A percentile compares a stretch with the other conserved stretches of the same genome.
Conservation (phyloP, 2,329 filamentous ascomycete genomes). For the Alternaria rosae region DNA sequence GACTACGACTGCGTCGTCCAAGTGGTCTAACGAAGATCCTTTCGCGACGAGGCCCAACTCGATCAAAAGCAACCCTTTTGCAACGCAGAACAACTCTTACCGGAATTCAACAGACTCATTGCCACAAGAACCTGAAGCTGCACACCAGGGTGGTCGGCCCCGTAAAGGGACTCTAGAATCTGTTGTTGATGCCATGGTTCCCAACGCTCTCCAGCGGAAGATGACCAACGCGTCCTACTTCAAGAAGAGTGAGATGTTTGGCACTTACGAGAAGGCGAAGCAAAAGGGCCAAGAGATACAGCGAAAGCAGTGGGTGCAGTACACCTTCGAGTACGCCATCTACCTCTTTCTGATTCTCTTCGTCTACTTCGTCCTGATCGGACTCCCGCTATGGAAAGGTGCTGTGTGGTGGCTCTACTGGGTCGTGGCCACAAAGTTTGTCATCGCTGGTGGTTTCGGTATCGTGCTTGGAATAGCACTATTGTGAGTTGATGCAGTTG, state of each 20-base stretch:
- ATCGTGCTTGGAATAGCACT: constrained; percentile 43
- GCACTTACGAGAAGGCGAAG: constrained; percentile 36
- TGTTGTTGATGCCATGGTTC: constrained; percentile 26
- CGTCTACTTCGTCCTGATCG: constrained; percentile 58
- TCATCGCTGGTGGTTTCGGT: constrained; percentile 52
- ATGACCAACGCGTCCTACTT: constrained; percentile 27
- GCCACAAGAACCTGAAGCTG: constrained; percentile 15
- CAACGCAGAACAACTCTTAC: constrained; percentile 4
- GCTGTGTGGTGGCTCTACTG: constrained; percentile 30
- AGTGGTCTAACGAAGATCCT: constrained; percentile 18
- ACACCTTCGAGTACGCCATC: constrained; percentile 50
- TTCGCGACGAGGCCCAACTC: constrained; percentile 20
- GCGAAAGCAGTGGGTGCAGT: constrained; percentile 46
- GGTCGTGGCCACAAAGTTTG: constrained; percentile 44
- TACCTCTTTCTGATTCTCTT: constrained; percentile 49
- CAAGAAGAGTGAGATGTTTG: constrained; percentile 23
- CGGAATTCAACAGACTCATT: not conserved
- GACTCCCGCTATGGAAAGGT: constrained; percentile 57
- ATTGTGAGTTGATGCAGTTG: constrained; percentile 37
- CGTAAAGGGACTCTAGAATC: constrained; percentile 25
- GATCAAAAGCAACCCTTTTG: constrained; percentile 16
- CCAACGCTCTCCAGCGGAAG: constrained; percentile 21
- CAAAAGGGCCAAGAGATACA: constrained; percentile 30
- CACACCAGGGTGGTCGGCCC: constrained; percentile 9
- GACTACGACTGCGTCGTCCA: not conserved